phyloP scores from a whole-genome alignment of 805 yeast genomes.

The Yarrowia osloensis region DNA sequence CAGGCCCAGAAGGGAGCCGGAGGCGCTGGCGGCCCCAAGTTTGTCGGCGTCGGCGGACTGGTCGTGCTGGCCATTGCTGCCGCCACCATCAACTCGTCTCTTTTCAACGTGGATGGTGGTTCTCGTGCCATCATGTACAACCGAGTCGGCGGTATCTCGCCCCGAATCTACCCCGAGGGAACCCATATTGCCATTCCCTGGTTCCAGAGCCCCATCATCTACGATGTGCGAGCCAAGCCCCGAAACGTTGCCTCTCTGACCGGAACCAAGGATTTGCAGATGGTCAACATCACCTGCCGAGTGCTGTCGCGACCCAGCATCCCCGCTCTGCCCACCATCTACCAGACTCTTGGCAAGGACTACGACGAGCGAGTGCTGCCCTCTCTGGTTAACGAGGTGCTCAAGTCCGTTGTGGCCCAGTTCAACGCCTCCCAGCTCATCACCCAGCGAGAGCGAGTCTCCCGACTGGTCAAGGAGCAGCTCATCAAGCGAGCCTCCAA shows the following conservation, averaged over 20 bases:
- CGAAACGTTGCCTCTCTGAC: conserved; percentile 94
- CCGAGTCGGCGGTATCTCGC: conserved; percentile 79
- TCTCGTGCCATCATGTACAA: conserved; percentile 95
- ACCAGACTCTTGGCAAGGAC: conserved; percentile 89
- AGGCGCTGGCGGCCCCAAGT: conserved; percentile 50
- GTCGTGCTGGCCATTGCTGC: conserved; percentile 61
- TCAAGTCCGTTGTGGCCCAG: conserved; percentile 96
- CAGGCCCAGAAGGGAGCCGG: conserved; percentile 27
- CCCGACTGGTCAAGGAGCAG: conserved; percentile 86
- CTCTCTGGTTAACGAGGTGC: conserved; percentile 93
- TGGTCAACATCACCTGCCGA: conserved; percentile 99
- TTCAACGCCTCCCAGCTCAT: conserved; percentile 97
- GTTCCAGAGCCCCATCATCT: conserved; percentile 88
- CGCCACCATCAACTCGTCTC: conserved; percentile 54
- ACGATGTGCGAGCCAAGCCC: conserved; percentile 96
- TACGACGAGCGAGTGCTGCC: conserved; percentile 97
- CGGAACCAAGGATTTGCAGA: conserved; percentile 97
- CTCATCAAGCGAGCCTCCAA: conserved; percentile 87
- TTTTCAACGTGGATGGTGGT: conserved; percentile 96
- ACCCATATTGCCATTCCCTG: conserved; percentile 94
- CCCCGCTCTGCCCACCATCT: conserved; percentile 74
- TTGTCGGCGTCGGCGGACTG: conserved; percentile 66
- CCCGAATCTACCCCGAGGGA: conserved; percentile 85
- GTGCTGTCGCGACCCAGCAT: conserved; percentile 89
- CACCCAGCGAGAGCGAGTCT: conserved; percentile 97